Evolutionary conservation across 768 basidiomycete genomes (phyloP).

Genomic region (Mycena haematopus): DNA sequence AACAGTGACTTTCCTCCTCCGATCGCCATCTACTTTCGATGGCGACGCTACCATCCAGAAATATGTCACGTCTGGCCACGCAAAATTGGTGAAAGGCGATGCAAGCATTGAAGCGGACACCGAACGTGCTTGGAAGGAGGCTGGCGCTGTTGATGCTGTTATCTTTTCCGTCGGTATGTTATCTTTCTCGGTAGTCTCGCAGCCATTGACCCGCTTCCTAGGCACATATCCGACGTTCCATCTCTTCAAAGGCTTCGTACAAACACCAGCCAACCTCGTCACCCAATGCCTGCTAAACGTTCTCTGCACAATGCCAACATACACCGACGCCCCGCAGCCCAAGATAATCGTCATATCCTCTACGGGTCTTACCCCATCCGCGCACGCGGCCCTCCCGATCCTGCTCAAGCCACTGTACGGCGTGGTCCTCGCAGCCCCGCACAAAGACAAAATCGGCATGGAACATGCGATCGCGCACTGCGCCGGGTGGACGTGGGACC

Average conservation of each 20-base stretch:
- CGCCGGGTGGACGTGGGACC: slow-evolving; percentile 58
- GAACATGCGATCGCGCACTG: slow-evolving; percentile 58
- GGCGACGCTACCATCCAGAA: slow-evolving; percentile 47
- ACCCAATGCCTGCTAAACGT: slow-evolving; percentile 62
- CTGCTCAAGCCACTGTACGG: slow-evolving; percentile 56
- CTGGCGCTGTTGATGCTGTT: slow-evolving; percentile 48
- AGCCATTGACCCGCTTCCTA: background rate
- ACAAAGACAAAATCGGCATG: slow-evolving; percentile 66
- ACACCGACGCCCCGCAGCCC: slow-evolving; percentile 41
- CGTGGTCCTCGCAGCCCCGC: slow-evolving; percentile 49
- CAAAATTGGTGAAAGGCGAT: slow-evolving; percentile 53
- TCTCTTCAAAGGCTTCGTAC: slow-evolving; percentile 49
- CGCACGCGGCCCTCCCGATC: slow-evolving; percentile 54
- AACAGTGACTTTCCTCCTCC: slow-evolving; percentile 57
- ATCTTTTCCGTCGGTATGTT: slow-evolving; percentile 55
- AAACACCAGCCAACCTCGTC: slow-evolving; percentile 60
- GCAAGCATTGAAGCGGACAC: slow-evolving; percentile 43
- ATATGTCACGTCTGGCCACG: slow-evolving; percentile 48
- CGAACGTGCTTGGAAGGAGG: slow-evolving; percentile 38
- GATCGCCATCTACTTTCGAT: slow-evolving; percentile 49
- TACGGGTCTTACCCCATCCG: slow-evolving; percentile 53
- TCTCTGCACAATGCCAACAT: slow-evolving; percentile 56
- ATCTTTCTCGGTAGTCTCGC: too few species aligned
- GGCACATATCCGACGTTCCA: background rate
- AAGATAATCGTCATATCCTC: slow-evolving; percentile 61